A percentile compares a stretch with the other conserved stretches of the same genome.
Evolutionary conservation across 2,329 filamentous ascomycete species (phyloP).

Genomic region (Purpureocillium takamizusanense): DNA sequence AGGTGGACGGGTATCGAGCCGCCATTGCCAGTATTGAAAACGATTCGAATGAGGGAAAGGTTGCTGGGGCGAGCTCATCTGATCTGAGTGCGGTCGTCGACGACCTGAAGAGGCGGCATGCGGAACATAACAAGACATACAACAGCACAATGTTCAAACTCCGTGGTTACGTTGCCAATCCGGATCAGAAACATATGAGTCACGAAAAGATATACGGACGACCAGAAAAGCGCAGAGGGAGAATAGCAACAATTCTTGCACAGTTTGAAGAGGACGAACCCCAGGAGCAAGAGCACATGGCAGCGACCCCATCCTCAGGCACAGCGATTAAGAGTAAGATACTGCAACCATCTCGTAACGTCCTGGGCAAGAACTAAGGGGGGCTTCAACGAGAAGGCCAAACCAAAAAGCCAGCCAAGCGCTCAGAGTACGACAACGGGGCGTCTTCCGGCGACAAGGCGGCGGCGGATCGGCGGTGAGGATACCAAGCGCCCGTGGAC

Average conservation of each 20-base stretch:
- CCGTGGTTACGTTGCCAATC: constrained; percentile 15
- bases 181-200: constrained; percentile 18
- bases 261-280: neutral
- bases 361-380: no score
- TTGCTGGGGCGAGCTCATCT: constrained; percentile 1
- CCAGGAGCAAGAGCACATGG: neutral
- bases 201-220: constrained; percentile 19
- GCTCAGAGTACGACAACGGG: no score
- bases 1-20: constrained; percentile 16
- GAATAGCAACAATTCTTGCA: constrained; percentile 2
- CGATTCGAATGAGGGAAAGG: constrained; percentile 7
- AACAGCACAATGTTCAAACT: constrained; percentile 16
- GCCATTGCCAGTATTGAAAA: constrained; percentile 13
- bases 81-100: constrained; percentile 7
- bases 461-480: no score
- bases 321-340: neutral
- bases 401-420: no score
- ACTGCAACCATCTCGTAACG: neutral
- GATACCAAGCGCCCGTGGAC: no score
- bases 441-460: no score
- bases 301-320: neutral
- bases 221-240: constrained; percentile 9
- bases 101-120: constrained; percentile 13
- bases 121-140: constrained; percentile 16
- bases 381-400: no score